phyloP scores from a whole-genome alignment of 2,329 filamentous ascomycete genomes.

The Venturia effusa region DNA sequence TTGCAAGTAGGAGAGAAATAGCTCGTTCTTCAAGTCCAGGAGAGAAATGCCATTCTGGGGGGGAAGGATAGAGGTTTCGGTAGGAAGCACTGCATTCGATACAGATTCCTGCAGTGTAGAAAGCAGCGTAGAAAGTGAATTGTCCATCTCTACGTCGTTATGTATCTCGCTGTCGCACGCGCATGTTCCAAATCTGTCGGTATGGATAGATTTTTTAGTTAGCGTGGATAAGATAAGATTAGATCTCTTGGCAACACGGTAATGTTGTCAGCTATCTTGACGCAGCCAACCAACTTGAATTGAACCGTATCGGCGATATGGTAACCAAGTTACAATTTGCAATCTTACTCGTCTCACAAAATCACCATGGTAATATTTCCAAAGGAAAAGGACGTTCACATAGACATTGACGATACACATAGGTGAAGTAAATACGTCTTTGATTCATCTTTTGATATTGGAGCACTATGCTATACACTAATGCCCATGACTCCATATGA shows the following conservation, averaged over 20 bases:
- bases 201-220: neutral
- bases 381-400: no score
- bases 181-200: neutral
- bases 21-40: conserved; percentile 89
- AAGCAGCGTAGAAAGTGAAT: conserved; percentile 29
- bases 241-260: neutral
- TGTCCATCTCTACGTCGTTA: conserved; percentile 16
- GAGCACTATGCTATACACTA: neutral
- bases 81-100: conserved; percentile 50
- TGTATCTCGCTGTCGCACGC: neutral
- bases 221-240: neutral
- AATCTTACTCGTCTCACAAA: no score
- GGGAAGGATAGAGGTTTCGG: conserved; percentile 53
- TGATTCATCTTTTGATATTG: neutral
- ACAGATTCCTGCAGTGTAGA: conserved; percentile 45
- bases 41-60: conserved; percentile 83
- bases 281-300: no score
- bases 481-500: neutral
- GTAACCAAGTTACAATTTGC: no score
- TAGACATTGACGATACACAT: neutral
- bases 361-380: no score
- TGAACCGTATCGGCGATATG: no score
- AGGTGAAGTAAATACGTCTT: neutral
- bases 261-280: no score
- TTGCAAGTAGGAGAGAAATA: conserved; percentile 81